Evolutionary conservation across 257 asterid genomes (phyloP).

Genomic region (Coffea eugenioides): DNA sequence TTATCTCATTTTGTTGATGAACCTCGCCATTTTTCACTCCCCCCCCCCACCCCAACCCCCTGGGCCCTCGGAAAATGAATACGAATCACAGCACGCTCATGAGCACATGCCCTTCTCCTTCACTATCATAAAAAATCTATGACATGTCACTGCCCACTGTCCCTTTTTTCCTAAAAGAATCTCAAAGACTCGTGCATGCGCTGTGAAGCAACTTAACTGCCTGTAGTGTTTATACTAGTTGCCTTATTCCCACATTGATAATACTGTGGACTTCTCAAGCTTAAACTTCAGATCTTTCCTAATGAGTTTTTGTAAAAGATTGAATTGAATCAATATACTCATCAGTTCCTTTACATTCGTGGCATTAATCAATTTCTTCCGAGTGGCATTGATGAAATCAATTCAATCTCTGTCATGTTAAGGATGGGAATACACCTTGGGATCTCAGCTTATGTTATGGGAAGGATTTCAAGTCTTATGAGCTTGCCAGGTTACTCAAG

Average conservation of each 20-base stretch:
- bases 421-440: slow-evolving; percentile 69
- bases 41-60: not conserved
- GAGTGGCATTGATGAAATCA: not conserved
- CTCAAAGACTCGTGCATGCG: not conserved
- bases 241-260: not conserved
- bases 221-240: not conserved
- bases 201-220: not conserved
- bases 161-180: not conserved
- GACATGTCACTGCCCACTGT: not conserved
- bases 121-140: not conserved
- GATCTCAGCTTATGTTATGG: slow-evolving; percentile 89
- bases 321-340: not conserved
- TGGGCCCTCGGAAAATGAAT: not conserved
- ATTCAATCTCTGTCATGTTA: slow-evolving; percentile 10
- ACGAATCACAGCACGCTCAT: not conserved
- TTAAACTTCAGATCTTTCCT: not conserved
- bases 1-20: not conserved
- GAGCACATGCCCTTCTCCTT: not conserved
- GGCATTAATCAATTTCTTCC: not conserved
- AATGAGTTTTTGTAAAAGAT: not conserved
- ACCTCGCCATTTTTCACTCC: not conserved
- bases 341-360: not conserved
- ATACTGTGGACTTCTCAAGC: not conserved
- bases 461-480: slow-evolving; percentile 90
- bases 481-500: slow-evolving; percentile 80